Evolutionary conservation across 306 rosid genomes (phyloP), one percentile per base, ranked within the genome.

Genomic region (Dryas alaskensis): DNA sequence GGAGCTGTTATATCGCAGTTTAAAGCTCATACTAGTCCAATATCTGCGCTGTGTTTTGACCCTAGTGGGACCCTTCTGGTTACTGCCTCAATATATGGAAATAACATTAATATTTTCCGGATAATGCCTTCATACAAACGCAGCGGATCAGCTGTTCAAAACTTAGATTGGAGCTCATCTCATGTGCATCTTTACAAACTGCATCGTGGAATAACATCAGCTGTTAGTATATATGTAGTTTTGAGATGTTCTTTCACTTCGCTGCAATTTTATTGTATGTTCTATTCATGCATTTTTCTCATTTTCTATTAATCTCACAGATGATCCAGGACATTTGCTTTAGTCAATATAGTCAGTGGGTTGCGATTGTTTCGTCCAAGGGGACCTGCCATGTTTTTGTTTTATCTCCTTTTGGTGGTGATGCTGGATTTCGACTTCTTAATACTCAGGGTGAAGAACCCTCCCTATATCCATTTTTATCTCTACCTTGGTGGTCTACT

Each of bases 281-380:
- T 52, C 9, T 69, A 59, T 74, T 78, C 8, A 39, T 73, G 5
- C 49, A 9, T 73, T 59, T 44, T 74, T 64, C 65, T 63, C 53
- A 65, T 65, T 47, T 43, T 17, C 55, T 51, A 61, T 76, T 62
- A 70, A 17, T 72, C 57, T 70, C 67, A 77, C 95, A 92, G 98
- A 84, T 87, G 80, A 92, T 92, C 80, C 98, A 92, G 85, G 96
- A 92, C 79, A 92, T 92, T 73, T 90, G 98, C 83, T 92, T 92
- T 78, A 92, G 98, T 77, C 80, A 84, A 67, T 92, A 82, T 68
- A 90, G 96, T 80, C 96, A 90, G 70, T 92, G 98, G 98, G 84
- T 92, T 75, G 96, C 95, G 59, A 78, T 92, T 86, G 92, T 92
- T 74, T 92, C 98, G 39, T 90, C 98, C 53, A 92, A 87, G 86